Base-by-base conservation (phyloP, 345 rosid species). In the Abelmoschus esculentus region DNA sequence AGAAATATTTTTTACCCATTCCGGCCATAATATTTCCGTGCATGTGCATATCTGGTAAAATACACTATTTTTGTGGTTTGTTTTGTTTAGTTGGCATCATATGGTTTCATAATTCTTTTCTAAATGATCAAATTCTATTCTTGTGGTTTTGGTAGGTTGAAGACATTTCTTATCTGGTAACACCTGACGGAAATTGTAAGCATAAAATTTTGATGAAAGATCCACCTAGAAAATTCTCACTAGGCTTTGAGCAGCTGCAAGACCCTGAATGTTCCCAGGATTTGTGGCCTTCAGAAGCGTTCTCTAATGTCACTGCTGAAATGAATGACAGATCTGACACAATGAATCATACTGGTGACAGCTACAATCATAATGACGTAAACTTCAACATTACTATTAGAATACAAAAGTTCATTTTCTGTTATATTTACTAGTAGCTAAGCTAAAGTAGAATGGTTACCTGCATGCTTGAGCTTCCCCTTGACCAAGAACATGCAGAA, bases 71-170 rank as follows among this genome's bases (percentile, higher is more conserved):
- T 52, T 56, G n/a, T 71, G 18, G 69, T 66, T 69, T 49, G 50
- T 12, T 59, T 38, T 47, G 40, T 47, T 47, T 28, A 47, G 42
- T 5, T 13, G 50, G 19, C 15, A 17, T 69, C 13, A 36, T 56
- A 22, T 68, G 36, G 15, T 71, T 76, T 78, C 28, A 72, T 18
- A 5, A 42, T 19, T 46, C 38, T 46, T 62, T 56, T 66, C 15
- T 38, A 29, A 55, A 47, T 66, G 67, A 34, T 73, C 66, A 49
- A 72, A 70, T 22, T 74, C 67, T 65, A 61, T 61, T 68, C 76
- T 71, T 66, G 72, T 73, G 63, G 36, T 57, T 67, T 77, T 77
- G 76, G 61, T 86, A 93, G 98, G 86, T 93, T 74, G 95, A 89
- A 74, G 79, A 74, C 70, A 70, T 85, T 82, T 86, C 89, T 71